Percentiles rank a stretch among this genome's conserved stretches.
These are phyloP conservation scores for Mycena vitilis DNA, from an alignment of 768 basidiomycete genomes.

Conservation along the genomic window DNA sequence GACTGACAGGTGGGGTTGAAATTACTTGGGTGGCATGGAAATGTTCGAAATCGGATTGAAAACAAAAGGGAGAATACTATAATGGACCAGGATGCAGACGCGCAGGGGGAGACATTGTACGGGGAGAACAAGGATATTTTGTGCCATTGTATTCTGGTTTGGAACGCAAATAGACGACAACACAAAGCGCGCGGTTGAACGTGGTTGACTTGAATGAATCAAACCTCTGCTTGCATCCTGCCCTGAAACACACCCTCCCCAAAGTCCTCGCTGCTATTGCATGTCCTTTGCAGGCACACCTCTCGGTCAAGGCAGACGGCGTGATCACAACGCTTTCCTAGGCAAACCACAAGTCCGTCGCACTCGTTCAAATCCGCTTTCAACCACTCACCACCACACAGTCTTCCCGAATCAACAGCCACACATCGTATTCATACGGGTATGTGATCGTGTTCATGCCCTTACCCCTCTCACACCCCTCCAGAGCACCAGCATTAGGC, in stretches of 20 bases:
- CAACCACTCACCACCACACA: background rate
- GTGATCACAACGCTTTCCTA: constrained; percentile 84
- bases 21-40: constrained; percentile 15
- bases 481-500: constrained; percentile 66
- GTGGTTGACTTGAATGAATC: constrained; percentile 3
- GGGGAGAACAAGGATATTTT: background rate
- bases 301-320: constrained; percentile 86
- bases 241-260: constrained; percentile 18
- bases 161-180: constrained; percentile 38
- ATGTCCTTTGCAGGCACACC: constrained; percentile 92
- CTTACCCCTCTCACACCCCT: constrained; percentile 35
- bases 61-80: background rate
- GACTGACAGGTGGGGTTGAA: background rate
- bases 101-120: background rate
- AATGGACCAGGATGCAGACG: background rate
- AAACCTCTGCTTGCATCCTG: constrained; percentile 6
- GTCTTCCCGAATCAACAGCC: constrained; percentile 55
- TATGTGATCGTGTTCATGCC: constrained; percentile 38
- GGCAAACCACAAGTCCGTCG: constrained; percentile 59
- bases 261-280: constrained; percentile 45
- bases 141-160: constrained; percentile 11
- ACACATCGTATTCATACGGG: constrained; percentile 80
- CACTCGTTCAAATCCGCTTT: background rate
- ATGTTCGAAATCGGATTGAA: background rate
- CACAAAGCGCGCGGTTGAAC: constrained; percentile 35